A percentile compares a stretch with the other conserved stretches of the same genome.
phyloP scores from a whole-genome alignment of 768 basidiomycete species.

The Suillus spraguei region DNA sequence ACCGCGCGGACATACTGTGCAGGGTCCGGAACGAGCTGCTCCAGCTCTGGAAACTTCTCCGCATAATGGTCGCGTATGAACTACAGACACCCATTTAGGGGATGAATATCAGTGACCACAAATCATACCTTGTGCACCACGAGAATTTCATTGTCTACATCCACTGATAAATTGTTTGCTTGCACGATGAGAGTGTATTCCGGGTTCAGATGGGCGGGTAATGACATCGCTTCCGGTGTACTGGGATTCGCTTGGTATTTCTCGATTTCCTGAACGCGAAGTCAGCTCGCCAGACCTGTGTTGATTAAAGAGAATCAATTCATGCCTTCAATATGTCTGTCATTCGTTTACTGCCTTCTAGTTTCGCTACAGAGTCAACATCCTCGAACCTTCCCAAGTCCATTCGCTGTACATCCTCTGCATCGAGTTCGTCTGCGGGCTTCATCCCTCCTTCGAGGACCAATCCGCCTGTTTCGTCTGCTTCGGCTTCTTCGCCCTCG shows the following conservation, averaged over 20 bases:
- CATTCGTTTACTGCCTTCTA: slow-evolving; percentile 88
- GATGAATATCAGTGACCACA: slow-evolving; percentile 10
- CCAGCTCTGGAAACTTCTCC: slow-evolving; percentile 93
- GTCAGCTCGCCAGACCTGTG: not conserved
- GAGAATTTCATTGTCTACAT: slow-evolving; percentile 97
- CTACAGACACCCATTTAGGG: slow-evolving; percentile 39
- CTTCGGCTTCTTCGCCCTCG: slow-evolving; percentile 40
- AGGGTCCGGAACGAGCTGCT: slow-evolving; percentile 92
- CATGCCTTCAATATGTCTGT: slow-evolving; percentile 75
- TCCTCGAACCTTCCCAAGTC: slow-evolving; percentile 85
- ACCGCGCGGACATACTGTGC: slow-evolving; percentile 92
- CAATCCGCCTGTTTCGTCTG: slow-evolving; percentile 49
- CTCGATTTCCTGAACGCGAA: slow-evolving; percentile 72
- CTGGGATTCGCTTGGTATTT: slow-evolving; percentile 83
- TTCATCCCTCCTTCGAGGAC: slow-evolving; percentile 85
- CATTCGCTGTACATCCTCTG: slow-evolving; percentile 93
- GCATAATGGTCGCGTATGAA: slow-evolving; percentile 99
- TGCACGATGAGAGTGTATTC: slow-evolving; percentile 97
- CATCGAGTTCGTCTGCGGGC: slow-evolving; percentile 96
- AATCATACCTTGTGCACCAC: slow-evolving; percentile 86
- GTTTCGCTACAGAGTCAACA: slow-evolving; percentile 84
- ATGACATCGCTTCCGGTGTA: slow-evolving; percentile 73
- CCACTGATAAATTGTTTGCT: slow-evolving; percentile 97
- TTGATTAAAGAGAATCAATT: not conserved
- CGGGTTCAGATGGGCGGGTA: slow-evolving; percentile 86